A percentile compares a stretch with the other conserved stretches of the same genome.
Evolutionary conservation across 73 alveolate genomes (phyloP).

Genomic region (Paraurostyla sp.): DNA sequence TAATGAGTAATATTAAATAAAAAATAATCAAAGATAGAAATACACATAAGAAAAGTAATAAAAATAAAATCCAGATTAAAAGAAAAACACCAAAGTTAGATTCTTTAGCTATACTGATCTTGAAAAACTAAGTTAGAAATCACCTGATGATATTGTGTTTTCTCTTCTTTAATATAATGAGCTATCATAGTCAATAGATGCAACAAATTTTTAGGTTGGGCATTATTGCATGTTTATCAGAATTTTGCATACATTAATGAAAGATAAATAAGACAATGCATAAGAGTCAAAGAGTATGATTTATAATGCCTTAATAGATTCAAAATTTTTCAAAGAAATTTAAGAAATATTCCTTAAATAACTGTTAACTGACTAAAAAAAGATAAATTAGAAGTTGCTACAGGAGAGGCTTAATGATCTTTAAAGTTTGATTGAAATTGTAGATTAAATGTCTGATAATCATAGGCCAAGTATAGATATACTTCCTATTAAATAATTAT

Average conservation of each 20-base stretch:
- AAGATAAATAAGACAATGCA: neutral
- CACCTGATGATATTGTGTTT: neutral
- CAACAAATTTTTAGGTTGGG: neutral
- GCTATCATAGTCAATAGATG: neutral
- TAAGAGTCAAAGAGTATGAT: neutral
- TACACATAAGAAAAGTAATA: too few relatives aligned
- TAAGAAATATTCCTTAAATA: neutral
- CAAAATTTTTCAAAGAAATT: neutral
- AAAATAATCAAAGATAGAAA: too few relatives aligned
- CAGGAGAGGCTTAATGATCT: neutral
- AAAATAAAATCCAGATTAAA: too few relatives aligned
- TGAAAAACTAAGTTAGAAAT: too few relatives aligned
- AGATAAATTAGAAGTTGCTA: neutral
- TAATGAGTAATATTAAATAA: too few relatives aligned
- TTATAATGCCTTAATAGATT: neutral
- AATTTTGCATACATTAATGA: neutral
- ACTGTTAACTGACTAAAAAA: neutral
- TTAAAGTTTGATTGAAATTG: too few relatives aligned
- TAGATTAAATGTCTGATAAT: too few relatives aligned
- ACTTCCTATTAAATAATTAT: too few relatives aligned
- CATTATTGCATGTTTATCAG: neutral
- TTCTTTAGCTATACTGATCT: too few relatives aligned
- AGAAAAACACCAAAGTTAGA: too few relatives aligned
- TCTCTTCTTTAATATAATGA: neutral
- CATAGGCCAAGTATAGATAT: too few relatives aligned